Conservation (phyloP, 768 basidiomycete genomes). For the Hypsizygus marmoreus region DNA sequence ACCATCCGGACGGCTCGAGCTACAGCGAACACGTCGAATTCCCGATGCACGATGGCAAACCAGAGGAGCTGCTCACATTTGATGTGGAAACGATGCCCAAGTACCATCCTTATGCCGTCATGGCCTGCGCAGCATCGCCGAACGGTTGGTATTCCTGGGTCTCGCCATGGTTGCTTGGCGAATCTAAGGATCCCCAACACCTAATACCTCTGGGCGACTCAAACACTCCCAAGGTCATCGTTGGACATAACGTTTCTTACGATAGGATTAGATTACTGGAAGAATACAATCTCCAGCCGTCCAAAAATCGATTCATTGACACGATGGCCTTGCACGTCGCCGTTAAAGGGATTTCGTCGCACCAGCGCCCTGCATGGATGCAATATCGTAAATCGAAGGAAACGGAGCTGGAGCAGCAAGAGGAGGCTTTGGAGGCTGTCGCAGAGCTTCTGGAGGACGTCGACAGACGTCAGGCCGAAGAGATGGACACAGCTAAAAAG, state of each 20-base stretch:
- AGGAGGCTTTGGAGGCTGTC: constrained; percentile 67
- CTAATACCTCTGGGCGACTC: constrained; percentile 74
- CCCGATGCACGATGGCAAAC: constrained; percentile 61
- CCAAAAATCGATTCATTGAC: constrained; percentile 82
- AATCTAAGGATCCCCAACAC: constrained; percentile 57
- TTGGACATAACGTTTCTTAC: constrained; percentile 96
- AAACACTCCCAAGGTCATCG: constrained; percentile 58
- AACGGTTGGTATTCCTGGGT: constrained; percentile 96
- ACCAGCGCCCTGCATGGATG: constrained; percentile 93
- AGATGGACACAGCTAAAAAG: constrained; percentile 46
- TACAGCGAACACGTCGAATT: constrained; percentile 72
- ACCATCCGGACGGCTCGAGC: constrained; percentile 72
- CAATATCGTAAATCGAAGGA: constrained; percentile 76
- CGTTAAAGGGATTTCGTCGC: constrained; percentile 90
- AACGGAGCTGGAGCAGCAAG: constrained; percentile 51
- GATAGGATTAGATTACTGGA: constrained; percentile 82
- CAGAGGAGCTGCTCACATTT: constrained; percentile 79
- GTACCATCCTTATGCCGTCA: constrained; percentile 78
- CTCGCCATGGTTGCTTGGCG: constrained; percentile 85
- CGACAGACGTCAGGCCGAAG: constrained; percentile 49
- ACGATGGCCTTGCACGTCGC: constrained; percentile 96
- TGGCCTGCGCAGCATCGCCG: constrained; percentile 84
- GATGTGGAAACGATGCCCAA: constrained; percentile 94
- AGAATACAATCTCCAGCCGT: constrained; percentile 74
- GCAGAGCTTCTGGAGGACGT: constrained; percentile 40